Base-by-base conservation (phyloP, 106 monocot species). In the Dendrobium huoshanense region DNA sequence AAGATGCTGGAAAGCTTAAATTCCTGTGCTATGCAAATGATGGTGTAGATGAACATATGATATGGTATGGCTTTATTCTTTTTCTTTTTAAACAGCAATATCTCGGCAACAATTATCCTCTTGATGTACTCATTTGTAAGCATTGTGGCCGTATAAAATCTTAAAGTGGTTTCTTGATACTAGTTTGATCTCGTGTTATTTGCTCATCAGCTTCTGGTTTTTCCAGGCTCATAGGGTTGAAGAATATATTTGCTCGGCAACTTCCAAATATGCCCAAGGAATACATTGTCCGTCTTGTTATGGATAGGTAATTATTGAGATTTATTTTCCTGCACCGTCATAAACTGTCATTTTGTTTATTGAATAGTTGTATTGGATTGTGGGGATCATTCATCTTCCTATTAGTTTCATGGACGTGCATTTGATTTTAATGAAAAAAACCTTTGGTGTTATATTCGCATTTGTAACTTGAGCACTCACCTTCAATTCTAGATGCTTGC, bases 221-320 rank as follows among this genome's bases (percentile, higher is more conserved):
- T 16, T 68, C 61, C 82, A 99, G 99, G 99, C 81, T 99, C 67
- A 90, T 99, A 79, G 99, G 99, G 75, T 81, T 99, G 86, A 95
- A 99, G 80, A 99, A 99, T 77, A 95, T 99, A 83, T 99, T 99
- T 88, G 91, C 90, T 27, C 85, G 93, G 82, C 99, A 99, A 82
- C 95, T 99, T 56, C 95, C 95, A 82, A 99, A 99, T 78, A 99
- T 99, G 99, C 99, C 99, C 58, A 99, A 90, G 85, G 99, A 95
- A 75, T 99, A 99, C 80, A 99, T 95, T 80, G 99, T 99, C 27
- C 93, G 93, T 9, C 99, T 99, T 88, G 90, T 99, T 41, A 99
- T 99, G 99, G 99, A 99, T 82, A 93, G 95, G 99, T 95, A 80
- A 68, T 29, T 58, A 15, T 74, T 74, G 24, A 76, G 41, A 49